Base-by-base conservation (phyloP, 306 rosid species). In the Dalbergia cultrata region DNA sequence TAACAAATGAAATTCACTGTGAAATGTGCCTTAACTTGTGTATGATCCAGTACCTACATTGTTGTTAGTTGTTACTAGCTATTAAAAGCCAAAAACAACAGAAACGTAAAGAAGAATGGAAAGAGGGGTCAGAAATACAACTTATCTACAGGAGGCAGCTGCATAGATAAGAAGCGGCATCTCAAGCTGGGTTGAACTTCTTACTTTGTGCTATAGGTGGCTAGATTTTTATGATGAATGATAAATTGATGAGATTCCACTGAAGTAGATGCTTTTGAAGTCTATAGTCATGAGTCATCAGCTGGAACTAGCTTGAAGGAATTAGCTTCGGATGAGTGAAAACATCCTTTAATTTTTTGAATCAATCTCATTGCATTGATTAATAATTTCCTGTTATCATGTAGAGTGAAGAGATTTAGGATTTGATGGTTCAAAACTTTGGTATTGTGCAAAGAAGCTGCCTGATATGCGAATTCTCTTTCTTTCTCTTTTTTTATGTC, bases 11-110 rank as follows among this genome's bases (percentile, higher is more conserved):
- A 26, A 75, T 74, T 88, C 60, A 82, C 86, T 2, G 98, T 94
- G 70, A 87, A 85, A 65, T 94, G 98, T 97, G 95, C 97, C 34
- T 86, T 8, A 97, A 92, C 31, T 26, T 50, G 98, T 94, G 47
- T 94, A 94, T 75, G 98, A 94, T 83, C 98, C 97, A 6, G 82
- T 66, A 4, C 89, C 89, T 37, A 91, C 94, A 7, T 87, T 83
- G 5, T 37, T 82, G 68, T 92, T 87, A 0, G 41, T 35, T 35
- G 41, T 35, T 35, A 35, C 95, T 90, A 35, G 74, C 93, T 0
- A 91, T 87, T 37, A 37, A 26, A 26, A 26, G 31, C 41, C 12
- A 84, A 87, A 74, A 69, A 59, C 88, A 94, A 88, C 90, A 94
- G 89, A 71, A 26, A 26, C 31, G 3, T 26, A 26, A 26, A 26